A percentile compares a stretch with the other conserved stretches of the same genome.
These are phyloP conservation scores for Psophocarpus tetragonolobus DNA, from an alignment of 306 rosid species.

Conservation along the genomic window DNA sequence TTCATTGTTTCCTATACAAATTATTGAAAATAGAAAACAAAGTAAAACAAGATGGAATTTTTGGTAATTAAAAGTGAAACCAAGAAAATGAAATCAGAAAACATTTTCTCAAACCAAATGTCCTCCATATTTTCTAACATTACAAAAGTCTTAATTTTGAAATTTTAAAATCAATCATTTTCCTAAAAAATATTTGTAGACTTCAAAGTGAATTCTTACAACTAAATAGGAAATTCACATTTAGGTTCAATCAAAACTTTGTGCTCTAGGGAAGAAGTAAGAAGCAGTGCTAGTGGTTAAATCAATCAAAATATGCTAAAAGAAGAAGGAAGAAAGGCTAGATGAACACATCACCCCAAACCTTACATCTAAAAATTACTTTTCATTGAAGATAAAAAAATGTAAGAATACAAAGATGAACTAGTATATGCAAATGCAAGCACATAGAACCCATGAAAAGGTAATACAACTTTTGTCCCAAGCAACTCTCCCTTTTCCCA, in stretches of 20 bases:
- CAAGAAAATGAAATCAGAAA: background rate
- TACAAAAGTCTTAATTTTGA: background rate
- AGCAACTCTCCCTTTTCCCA: background rate
- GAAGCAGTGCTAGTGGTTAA: background rate
- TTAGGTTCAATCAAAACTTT: background rate
- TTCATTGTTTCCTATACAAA: background rate
- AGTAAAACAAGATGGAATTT: background rate
- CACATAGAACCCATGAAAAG: constrained; percentile 8
- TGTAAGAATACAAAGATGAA: background rate
- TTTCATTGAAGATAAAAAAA: background rate
- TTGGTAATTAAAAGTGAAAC: background rate
- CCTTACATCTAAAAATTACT: background rate
- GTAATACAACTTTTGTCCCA: background rate
- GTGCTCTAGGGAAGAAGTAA: background rate
- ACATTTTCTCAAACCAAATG: background rate
- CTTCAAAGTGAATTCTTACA: constrained; percentile 1
- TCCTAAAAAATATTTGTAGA: background rate
- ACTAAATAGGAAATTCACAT: background rate
- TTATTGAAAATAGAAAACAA: background rate
- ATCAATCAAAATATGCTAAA: background rate
- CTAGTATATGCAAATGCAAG: constrained; percentile 2
- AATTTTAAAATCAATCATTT: background rate
- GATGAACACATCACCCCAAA: background rate
- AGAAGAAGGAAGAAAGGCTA: background rate
- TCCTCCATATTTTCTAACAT: background rate